Evolutionary conservation across 192 early-diverging fungal species (phyloP), one percentile per base, ranked within the genome.

Genomic region (Spizellomyces punctatus): DNA sequence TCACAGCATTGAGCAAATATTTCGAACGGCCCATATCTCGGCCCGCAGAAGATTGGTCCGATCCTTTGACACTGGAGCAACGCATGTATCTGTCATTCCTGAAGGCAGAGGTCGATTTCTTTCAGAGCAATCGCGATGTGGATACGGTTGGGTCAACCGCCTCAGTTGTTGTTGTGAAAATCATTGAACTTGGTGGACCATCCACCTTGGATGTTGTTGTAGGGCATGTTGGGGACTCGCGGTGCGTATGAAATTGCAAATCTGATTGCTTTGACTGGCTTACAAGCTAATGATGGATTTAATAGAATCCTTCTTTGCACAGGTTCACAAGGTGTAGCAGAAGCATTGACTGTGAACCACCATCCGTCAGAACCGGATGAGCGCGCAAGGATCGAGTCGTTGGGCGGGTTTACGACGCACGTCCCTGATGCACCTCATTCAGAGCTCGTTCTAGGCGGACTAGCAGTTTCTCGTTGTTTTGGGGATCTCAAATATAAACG

Each of bases 71-170:
- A 1, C 52, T 69, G 54, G 21, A 21, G 21, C 67, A 69, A 45
- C 50, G 67, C 9, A 27, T 69, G 54, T 69, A 69, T 19, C 19
- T 69, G 47, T 52, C 52, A 7, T 69, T 69, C 42, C 27, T 69
- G 67, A 69, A 58, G 45, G 54, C 67, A 27, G 67, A 69, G 67
- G 10, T 58, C 6, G 67, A 57, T 8, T 69, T 69, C 27, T 43
- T 69, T 44, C 2, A 22, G 44, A 36, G n/a, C 22, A 52, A 69
- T 45, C 9, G 55, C 6, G 45, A 69, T 7, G 56, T 16, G 60
- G 54, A 66, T 21, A 48, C 65, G 8, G 48, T 46, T 66, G 67
- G 67, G n/a, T 59, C 67, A 59, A 69, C 67, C 8, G 67, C 67
- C 12, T 44, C 36, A 1, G 55, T 69, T 12, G 56, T 12, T 21